Evolutionary conservation across 176 grass and related monocot species (phyloP).

Genomic region (Lolium rigidum): DNA sequence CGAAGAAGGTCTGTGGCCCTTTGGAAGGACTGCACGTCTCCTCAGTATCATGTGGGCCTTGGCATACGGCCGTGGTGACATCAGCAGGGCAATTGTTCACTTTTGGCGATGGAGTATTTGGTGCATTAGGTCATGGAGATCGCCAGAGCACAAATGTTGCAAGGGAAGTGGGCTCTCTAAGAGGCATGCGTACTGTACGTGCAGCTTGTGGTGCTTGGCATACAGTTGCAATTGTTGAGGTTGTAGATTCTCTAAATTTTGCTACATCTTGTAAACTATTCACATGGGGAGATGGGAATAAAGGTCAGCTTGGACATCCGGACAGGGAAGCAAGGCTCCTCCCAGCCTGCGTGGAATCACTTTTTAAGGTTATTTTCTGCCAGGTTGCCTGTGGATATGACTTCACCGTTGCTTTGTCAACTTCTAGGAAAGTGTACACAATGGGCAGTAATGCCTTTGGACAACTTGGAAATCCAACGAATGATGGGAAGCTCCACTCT

Average conservation of each 20-base stretch:
- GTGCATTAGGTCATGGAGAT: constrained; percentile 80
- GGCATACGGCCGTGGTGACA: constrained; percentile 73
- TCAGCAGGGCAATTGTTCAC: constrained; percentile 71
- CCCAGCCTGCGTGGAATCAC: constrained; percentile 57
- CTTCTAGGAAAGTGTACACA: constrained; percentile 60
- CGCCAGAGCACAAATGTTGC: constrained; percentile 51
- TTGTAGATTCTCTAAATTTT: constrained; percentile 56
- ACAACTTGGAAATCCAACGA: constrained; percentile 63
- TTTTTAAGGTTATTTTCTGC: constrained; percentile 58
- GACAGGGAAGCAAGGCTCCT: constrained; percentile 59
- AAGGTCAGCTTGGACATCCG: constrained; percentile 73
- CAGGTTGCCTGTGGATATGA: constrained; percentile 77
- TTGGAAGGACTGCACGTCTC: constrained; percentile 63
- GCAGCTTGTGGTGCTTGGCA: constrained; percentile 82
- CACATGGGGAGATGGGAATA: constrained; percentile 85
- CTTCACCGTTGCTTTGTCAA: constrained; percentile 60
- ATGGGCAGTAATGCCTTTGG: constrained; percentile 76
- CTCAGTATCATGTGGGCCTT: constrained; percentile 72
- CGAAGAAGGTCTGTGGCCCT: constrained; percentile 65
- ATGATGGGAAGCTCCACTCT: constrained; percentile 56
- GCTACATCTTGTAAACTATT: constrained; percentile 61
- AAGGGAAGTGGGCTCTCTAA: constrained; percentile 67
- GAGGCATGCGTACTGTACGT: constrained; percentile 56
- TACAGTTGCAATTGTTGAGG: constrained; percentile 70
- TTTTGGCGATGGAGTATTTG: constrained; percentile 79